A percentile compares a stretch with the other conserved stretches of the same genome.
Evolutionary conservation across 2,329 filamentous ascomycete species (phyloP).

Genomic region (Cladophialophora bantiana): DNA sequence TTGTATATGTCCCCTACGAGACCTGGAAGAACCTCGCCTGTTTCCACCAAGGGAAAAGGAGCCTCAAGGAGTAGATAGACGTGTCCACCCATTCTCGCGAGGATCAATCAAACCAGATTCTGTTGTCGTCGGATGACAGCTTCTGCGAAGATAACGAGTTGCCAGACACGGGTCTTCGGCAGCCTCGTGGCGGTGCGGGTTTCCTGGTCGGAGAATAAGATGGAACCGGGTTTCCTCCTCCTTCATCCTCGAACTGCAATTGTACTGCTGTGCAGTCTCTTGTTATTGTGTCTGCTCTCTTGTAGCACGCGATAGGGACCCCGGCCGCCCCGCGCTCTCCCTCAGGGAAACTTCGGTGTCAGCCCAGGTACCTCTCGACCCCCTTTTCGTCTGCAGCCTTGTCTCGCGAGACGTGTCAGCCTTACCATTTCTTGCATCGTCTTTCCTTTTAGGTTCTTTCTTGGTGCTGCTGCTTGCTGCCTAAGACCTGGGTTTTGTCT

Average conservation of each 20-base stretch:
- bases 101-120: not conserved
- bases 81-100: not conserved
- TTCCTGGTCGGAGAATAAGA: not conserved
- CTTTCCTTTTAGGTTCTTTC: not conserved
- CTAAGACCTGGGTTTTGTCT: not conserved
- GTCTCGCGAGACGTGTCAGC: not conserved
- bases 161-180: not conserved
- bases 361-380: not conserved
- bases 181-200: conserved; percentile 4
- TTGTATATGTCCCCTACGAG: not conserved
- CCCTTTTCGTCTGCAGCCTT: conserved; percentile 6
- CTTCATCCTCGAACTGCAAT: not conserved
- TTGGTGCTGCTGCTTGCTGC: not conserved
- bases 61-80: not conserved
- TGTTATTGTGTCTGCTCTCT: not conserved
- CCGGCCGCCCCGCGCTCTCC: not conserved
- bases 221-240: not conserved
- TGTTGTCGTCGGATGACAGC: not conserved
- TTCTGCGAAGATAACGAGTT: not conserved
- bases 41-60: not conserved
- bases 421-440: not conserved
- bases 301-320: not conserved
- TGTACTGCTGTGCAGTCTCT: not conserved
- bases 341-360: not conserved
- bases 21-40: not conserved